Conservation (phyloP, 2,329 filamentous ascomycete species). For the Dactylonectria estremocensis region DNA sequence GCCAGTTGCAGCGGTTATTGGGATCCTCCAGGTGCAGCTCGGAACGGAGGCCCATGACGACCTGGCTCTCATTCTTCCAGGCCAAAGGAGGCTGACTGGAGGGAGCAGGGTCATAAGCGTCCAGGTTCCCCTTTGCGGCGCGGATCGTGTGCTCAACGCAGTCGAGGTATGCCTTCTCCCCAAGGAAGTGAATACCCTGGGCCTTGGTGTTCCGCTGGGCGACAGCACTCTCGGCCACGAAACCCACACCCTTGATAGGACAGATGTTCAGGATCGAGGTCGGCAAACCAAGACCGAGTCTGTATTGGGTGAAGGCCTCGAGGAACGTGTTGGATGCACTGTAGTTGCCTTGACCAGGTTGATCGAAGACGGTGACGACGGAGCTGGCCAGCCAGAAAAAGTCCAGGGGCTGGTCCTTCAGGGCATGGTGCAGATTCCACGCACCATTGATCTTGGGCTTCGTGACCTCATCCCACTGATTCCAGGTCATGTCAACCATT, state of each 20-base stretch:
- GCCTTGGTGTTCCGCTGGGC: too few species aligned
- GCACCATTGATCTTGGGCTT: conserved; percentile 55
- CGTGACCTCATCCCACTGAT: conserved; percentile 48
- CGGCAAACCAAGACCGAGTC: conserved; percentile 53
- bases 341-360: conserved; percentile 59
- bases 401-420: conserved; percentile 51
- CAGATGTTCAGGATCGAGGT: conserved; percentile 57
- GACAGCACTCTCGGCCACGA: conserved; percentile 40
- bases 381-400: conserved; percentile 59
- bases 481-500: conserved; percentile 53
- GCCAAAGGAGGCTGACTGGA: too few species aligned
- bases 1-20: conserved; percentile 37
- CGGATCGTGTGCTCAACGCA: too few species aligned
- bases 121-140: too few species aligned
- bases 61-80: conserved; percentile 31
- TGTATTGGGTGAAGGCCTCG: conserved; percentile 57
- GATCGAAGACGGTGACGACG: conserved; percentile 53
- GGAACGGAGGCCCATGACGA: conserved; percentile 36
- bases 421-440: conserved; percentile 55
- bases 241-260: conserved; percentile 56
- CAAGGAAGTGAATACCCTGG: too few species aligned
- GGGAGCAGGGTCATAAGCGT: too few species aligned
- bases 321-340: conserved; percentile 59
- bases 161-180: too few species aligned
- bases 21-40: conserved; percentile 28